Evolutionary conservation across 2,329 filamentous ascomycete genomes (phyloP).

Genomic region (Cryphonectria nitschkei): DNA sequence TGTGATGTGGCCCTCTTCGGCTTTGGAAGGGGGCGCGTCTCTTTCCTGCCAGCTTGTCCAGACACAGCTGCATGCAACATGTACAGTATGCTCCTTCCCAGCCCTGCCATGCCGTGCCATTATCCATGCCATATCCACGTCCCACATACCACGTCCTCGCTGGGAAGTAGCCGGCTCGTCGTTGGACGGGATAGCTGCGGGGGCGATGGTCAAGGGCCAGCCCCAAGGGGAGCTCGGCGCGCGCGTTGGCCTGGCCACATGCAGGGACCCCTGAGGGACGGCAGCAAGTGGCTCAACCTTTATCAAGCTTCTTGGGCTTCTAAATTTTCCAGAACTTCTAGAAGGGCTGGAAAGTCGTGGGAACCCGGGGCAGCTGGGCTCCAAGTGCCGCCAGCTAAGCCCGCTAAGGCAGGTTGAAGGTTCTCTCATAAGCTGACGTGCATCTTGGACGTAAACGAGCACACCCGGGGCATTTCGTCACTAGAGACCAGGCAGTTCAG

Average conservation of each 20-base stretch:
- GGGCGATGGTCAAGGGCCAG: neutral
- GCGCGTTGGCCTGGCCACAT: conserved; percentile 15
- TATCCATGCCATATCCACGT: neutral
- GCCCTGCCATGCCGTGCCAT: neutral
- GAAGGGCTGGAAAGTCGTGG: conserved; percentile 22
- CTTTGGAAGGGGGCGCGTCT: neutral
- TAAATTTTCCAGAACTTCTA: conserved; percentile 23
- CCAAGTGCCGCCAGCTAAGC: conserved; percentile 27
- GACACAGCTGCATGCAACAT: conserved; percentile 4
- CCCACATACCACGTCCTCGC: conserved; percentile 1
- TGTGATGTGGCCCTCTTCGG: neutral
- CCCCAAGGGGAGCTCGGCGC: conserved; percentile 25
- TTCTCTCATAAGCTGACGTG: conserved; percentile 27
- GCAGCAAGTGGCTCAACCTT: conserved; percentile 21
- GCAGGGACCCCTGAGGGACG: conserved; percentile 19
- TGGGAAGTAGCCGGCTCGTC: conserved; percentile 12
- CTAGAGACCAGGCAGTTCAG: neutral
- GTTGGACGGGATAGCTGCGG: conserved; percentile 19
- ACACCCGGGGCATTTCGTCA: neutral
- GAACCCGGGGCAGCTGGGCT: conserved; percentile 17
- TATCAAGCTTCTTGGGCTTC: conserved; percentile 19
- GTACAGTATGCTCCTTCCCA: neutral
- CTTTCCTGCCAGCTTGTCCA: neutral
- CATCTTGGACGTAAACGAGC: conserved; percentile 11
- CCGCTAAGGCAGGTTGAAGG: conserved; percentile 26